phyloP scores from a whole-genome alignment of 805 yeast species.

The Starmerella apis region DNA sequence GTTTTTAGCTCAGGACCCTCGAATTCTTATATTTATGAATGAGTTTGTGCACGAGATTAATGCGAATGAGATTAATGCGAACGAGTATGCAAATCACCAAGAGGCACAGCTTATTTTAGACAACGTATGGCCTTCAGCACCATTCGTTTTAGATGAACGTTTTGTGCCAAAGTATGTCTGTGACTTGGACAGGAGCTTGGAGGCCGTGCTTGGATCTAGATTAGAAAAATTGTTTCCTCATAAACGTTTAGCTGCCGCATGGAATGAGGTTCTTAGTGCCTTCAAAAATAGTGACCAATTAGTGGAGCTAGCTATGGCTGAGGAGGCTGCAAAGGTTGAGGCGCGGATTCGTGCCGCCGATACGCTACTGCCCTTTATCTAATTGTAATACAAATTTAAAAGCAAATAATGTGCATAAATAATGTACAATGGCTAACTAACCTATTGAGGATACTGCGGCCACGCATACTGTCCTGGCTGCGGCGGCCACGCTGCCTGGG shows the following conservation, averaged over 20 bases:
- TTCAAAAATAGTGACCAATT: conserved; percentile 9
- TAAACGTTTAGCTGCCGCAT: not conserved
- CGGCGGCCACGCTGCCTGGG: conserved; percentile 12
- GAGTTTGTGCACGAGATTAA: not conserved
- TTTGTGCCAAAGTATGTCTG: not conserved
- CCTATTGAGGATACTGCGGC: conserved; percentile 13
- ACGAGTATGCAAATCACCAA: no score
- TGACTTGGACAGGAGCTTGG: not conserved
- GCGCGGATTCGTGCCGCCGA: not conserved
- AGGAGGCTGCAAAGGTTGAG: conserved; percentile 1
- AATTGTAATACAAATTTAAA: no score
- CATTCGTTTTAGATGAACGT: not conserved
- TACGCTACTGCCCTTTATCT: not conserved
- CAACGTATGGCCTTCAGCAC: conserved; percentile 8
- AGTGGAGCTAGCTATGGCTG: conserved; percentile 15
- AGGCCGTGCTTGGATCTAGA: conserved; percentile 5
- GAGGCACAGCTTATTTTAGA: not conserved
- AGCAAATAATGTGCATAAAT: not conserved
- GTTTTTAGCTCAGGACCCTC: conserved; percentile 22
- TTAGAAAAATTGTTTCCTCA: conserved; percentile 5
- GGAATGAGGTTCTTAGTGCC: conserved; percentile 12
- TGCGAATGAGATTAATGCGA: no score
- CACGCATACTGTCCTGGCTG: conserved; percentile 4
- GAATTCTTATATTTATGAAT: conserved; percentile 14
- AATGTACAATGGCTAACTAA: not conserved